These are phyloP conservation scores for Phytophthora cryptogea DNA, from an alignment of 352 stramenopile genomes.

Conservation along the genomic window DNA sequence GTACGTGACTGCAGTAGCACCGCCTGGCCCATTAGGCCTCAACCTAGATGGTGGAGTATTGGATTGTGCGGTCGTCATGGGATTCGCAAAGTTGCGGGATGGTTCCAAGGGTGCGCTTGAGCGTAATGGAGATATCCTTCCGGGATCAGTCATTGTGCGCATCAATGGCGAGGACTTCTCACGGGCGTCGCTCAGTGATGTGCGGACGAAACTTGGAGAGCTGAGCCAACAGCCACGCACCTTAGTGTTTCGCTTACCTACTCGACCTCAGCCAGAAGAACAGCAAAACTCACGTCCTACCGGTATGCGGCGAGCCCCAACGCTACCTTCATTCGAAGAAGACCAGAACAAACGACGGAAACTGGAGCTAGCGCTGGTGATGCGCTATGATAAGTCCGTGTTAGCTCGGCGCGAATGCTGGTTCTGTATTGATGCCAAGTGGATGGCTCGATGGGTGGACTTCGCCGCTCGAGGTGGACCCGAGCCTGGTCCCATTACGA, in stretches of 20 bases:
- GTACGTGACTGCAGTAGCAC: slow-evolving; percentile 45
- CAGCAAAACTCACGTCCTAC: neutral
- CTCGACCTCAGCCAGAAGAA: slow-evolving; percentile 7
- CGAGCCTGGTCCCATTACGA: slow-evolving; percentile 66
- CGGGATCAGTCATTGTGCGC: slow-evolving; percentile 58
- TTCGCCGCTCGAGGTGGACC: slow-evolving; percentile 59
- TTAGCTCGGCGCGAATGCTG: slow-evolving; percentile 74
- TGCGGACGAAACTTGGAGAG: slow-evolving; percentile 47
- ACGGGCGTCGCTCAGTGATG: slow-evolving; percentile 37
- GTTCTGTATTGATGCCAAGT: slow-evolving; percentile 68
- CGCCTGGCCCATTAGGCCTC: slow-evolving; percentile 65
- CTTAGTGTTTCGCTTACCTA: slow-evolving; percentile 56
- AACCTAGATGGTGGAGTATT: slow-evolving; percentile 59
- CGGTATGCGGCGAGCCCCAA: slow-evolving; percentile 16
- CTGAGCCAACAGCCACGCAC: slow-evolving; percentile 43
- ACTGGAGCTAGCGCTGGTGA: slow-evolving; percentile 64
- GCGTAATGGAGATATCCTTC: slow-evolving; percentile 50
- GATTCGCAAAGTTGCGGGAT: slow-evolving; percentile 63
- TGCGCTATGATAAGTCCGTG: slow-evolving; percentile 60
- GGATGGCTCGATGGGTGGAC: slow-evolving; percentile 66
- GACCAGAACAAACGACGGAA: slow-evolving; percentile 65
- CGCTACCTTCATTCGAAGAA: slow-evolving; percentile 31
- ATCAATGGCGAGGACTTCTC: slow-evolving; percentile 78
- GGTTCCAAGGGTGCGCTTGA: slow-evolving; percentile 61
- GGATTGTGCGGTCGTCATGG: slow-evolving; percentile 61